Conservation (phyloP, 345 rosid species). For the Citrus medica region DNA sequence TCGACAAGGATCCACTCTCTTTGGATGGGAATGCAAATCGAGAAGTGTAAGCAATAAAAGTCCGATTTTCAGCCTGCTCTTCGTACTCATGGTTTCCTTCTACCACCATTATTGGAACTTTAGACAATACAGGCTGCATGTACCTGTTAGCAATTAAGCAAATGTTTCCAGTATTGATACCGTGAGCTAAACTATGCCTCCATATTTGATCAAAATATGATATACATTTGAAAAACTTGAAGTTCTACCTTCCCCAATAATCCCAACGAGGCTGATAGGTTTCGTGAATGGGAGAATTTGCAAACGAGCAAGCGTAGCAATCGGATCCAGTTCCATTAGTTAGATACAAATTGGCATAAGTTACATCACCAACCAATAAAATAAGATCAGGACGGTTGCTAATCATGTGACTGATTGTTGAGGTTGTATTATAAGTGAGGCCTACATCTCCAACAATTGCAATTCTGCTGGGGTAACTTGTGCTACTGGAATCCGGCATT, state of each 20-base stretch:
- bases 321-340: conserved; percentile 78
- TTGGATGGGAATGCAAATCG: conserved; percentile 68
- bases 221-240: neutral
- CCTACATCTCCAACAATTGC: conserved; percentile 79
- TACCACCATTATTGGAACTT: conserved; percentile 72
- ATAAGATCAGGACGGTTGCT: conserved; percentile 69
- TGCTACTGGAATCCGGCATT: conserved; percentile 57
- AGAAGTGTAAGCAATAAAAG: conserved; percentile 67
- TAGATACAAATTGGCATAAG: conserved; percentile 71
- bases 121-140: conserved; percentile 67
- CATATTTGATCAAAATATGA: neutral
- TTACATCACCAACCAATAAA: conserved; percentile 65
- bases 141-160: conserved; percentile 35
- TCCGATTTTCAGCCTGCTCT: conserved; percentile 48
- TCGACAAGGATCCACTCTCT: conserved; percentile 60
- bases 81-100: conserved; percentile 83
- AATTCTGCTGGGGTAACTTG: conserved; percentile 61
- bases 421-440: conserved; percentile 77
- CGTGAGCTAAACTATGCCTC: neutral
- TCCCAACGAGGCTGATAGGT: conserved; percentile 95
- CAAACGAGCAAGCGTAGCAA: conserved; percentile 64
- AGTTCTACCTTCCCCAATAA: conserved; percentile 69
- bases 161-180: neutral
- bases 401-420: conserved; percentile 53
- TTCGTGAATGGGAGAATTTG: conserved; percentile 61